Evolutionary conservation across 441 rosid species (phyloP).

Genomic region (Kokia cookei): DNA sequence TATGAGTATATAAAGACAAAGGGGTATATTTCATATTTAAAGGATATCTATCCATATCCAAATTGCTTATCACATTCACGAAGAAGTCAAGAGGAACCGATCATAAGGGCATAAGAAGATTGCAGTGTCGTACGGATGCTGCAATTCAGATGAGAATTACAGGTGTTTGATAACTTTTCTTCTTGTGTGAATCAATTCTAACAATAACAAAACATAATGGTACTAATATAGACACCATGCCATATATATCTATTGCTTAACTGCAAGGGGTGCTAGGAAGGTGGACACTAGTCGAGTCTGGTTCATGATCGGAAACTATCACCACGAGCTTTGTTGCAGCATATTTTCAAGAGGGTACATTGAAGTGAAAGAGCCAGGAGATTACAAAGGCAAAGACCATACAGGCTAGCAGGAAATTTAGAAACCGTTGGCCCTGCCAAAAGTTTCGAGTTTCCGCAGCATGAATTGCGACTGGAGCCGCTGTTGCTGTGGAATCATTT

Average conservation of each 20-base stretch:
- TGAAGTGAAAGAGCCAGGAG: constrained; percentile 58
- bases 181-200: not conserved
- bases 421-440: constrained; percentile 39
- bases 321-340: not conserved
- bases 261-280: no score
- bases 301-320: not conserved
- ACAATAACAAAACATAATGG: not conserved
- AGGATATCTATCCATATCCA: no score
- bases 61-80: no score
- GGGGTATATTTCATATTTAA: no score
- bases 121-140: no score
- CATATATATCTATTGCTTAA: not conserved
- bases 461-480: constrained; percentile 8
- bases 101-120: no score
- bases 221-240: not conserved
- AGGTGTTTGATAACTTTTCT: not conserved
- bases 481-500: constrained; percentile 5
- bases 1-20: no score
- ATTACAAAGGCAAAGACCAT: constrained; percentile 42
- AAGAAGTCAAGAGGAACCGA: no score
- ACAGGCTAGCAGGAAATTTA: constrained; percentile 37
- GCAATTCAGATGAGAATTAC: no score
- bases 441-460: constrained; percentile 24
- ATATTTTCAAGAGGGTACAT: constrained; percentile 25
- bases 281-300: not conserved